Evolutionary conservation across 768 basidiomycete genomes (phyloP).

Genomic region (Amanita inopinata): DNA sequence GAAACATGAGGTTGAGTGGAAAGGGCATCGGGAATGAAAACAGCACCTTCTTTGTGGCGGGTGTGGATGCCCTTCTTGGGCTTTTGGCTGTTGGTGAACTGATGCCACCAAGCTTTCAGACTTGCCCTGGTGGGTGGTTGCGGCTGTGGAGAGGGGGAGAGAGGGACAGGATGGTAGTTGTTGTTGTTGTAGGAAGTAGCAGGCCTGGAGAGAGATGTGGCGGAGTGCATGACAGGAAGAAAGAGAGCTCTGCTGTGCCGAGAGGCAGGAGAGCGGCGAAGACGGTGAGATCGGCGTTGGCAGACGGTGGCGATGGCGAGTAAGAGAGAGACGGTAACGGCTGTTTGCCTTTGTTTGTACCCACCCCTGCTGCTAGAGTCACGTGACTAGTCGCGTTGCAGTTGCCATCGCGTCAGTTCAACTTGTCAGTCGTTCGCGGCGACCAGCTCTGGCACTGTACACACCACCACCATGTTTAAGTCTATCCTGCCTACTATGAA

Average conservation of each 20-base stretch:
- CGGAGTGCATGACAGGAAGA: conserved; percentile 3
- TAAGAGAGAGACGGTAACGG: neutral
- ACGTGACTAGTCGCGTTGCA: conserved; percentile 23
- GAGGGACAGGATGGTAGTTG: neutral
- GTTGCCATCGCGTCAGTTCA: conserved; percentile 22
- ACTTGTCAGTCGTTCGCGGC: conserved; percentile 15
- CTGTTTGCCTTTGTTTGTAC: conserved; percentile 1
- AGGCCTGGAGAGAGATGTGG: neutral
- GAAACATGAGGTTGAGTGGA: conserved; percentile 19
- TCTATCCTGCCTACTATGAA: conserved; percentile 66
- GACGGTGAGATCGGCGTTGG: neutral
- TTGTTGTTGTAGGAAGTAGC: neutral
- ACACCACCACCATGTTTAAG: conserved; percentile 62
- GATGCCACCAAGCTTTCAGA: conserved; percentile 78
- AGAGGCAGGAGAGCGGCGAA: no score
- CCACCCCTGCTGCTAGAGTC: conserved; percentile 2
- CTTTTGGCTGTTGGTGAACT: conserved; percentile 58
- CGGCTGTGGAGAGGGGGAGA: conserved; percentile 2
- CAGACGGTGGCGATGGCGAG: no score
- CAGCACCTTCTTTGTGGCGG: conserved; percentile 27
- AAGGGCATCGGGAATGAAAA: neutral
- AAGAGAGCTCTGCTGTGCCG: neutral
- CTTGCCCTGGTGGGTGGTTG: conserved; percentile 40
- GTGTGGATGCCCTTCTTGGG: conserved; percentile 45
- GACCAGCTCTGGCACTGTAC: conserved; percentile 5